Conservation (phyloP, 2,329 filamentous ascomycete species). For the Sporothrix schenckii region DNA sequence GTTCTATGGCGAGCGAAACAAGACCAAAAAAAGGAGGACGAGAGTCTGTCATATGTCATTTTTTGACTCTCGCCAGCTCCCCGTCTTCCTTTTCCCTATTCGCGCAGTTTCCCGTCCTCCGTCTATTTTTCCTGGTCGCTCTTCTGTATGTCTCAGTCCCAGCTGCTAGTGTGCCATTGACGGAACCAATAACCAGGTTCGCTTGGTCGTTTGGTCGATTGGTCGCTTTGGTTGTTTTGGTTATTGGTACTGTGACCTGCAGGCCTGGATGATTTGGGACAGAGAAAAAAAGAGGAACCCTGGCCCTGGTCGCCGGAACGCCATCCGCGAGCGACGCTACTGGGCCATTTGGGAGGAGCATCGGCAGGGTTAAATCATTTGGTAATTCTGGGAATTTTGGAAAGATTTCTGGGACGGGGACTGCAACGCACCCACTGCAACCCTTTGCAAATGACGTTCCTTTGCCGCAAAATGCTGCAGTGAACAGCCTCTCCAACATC, state of each 20-base stretch:
- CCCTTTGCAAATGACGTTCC: neutral
- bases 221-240: neutral
- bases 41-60: slow-evolving; percentile 3
- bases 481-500: neutral
- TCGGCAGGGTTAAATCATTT: slow-evolving; percentile 7
- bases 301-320: slow-evolving; percentile 4
- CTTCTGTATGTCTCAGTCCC: neutral
- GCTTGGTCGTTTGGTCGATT: slow-evolving; percentile 4
- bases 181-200: slow-evolving; percentile 14
- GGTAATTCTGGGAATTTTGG: neutral
- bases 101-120: neutral
- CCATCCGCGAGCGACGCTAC: slow-evolving; percentile 8
- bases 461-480: neutral
- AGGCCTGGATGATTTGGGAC: slow-evolving; percentile 5
- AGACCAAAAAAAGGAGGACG: neutral
- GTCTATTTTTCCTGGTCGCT: neutral
- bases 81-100: neutral
- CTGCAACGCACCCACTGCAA: slow-evolving; percentile 12
- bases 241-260: neutral
- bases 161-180: neutral
- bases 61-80: neutral
- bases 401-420: slow-evolving; percentile 4
- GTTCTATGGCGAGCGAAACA: neutral
- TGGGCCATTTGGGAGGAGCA: slow-evolving; percentile 21
- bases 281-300: no score